phyloP scores from a whole-genome alignment of 179 eudicot species.

The Spinacia oleracea region DNA sequence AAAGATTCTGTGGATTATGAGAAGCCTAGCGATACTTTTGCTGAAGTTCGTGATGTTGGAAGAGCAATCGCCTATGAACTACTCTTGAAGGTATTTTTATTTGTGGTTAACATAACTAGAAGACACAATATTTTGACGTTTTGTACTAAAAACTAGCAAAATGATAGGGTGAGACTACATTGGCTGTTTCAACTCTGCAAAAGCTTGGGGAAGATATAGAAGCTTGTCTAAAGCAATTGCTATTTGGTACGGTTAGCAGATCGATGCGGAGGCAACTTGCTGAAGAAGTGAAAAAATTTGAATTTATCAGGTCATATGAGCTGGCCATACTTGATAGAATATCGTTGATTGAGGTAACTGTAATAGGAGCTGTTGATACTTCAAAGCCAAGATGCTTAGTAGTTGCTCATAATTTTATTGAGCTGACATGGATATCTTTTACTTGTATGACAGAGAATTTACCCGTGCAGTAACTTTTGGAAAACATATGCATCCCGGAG shows the following conservation, averaged over 20 bases:
- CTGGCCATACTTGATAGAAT: constrained; percentile 67
- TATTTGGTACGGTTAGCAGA: constrained; percentile 83
- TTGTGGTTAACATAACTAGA: constrained; percentile 21
- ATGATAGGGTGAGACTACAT: constrained; percentile 79
- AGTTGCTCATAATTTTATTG: constrained; percentile 17
- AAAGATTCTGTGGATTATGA: constrained; percentile 46
- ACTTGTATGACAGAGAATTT: constrained; percentile 59
- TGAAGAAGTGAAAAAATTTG: constrained; percentile 67
- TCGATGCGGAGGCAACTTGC: constrained; percentile 68
- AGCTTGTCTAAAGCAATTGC: constrained; percentile 73
- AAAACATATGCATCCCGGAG: constrained; percentile 48
- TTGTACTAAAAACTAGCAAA: constrained; percentile 31
- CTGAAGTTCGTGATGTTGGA: constrained; percentile 90
- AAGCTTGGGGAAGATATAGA: constrained; percentile 97
- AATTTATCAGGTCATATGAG: constrained; percentile 73
- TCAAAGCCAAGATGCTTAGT: constrained; percentile 22
- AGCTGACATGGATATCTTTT: constrained; percentile 34
- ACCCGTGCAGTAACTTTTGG: constrained; percentile 85
- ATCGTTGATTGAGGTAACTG: constrained; percentile 76
- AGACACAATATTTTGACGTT: not conserved
- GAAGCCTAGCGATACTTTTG: constrained; percentile 73
- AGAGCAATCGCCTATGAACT: constrained; percentile 86
- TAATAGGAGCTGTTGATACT: not conserved
- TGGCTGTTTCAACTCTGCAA: constrained; percentile 78
- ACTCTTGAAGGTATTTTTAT: constrained; percentile 66